Evolutionary conservation across 2,329 filamentous ascomycete species (phyloP).

Genomic region (Pseudocercospora vitis): DNA sequence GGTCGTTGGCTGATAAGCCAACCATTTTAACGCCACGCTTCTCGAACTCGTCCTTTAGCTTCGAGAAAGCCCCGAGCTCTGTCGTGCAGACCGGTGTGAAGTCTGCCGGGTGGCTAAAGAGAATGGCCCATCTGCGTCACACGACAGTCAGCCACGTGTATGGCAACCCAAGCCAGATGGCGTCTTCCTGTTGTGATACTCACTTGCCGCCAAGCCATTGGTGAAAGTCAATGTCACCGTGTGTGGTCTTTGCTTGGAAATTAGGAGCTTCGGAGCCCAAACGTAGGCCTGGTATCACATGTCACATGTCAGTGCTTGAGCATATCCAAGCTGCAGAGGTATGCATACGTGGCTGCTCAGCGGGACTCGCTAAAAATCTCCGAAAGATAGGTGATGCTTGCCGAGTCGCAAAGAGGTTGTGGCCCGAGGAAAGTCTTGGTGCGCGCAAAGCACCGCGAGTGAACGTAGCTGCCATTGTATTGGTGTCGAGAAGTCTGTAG

Average conservation of each 20-base stretch:
- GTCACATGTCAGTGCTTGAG: neutral
- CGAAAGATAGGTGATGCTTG: slow-evolving; percentile 36
- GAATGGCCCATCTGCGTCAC: slow-evolving; percentile 59
- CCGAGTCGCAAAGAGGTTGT: slow-evolving; percentile 26
- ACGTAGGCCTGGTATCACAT: slow-evolving; percentile 40
- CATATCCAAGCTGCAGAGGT: neutral
- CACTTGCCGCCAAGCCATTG: slow-evolving; percentile 73
- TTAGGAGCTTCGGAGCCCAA: slow-evolving; percentile 65
- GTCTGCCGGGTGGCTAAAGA: slow-evolving; percentile 83
- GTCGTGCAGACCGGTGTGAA: slow-evolving; percentile 96
- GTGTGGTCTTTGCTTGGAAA: slow-evolving; percentile 79
- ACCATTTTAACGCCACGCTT: slow-evolving; percentile 89
- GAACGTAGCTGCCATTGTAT: slow-evolving; percentile 23
- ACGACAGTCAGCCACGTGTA: slow-evolving; percentile 1
- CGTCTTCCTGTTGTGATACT: neutral
- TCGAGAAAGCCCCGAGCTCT: slow-evolving; percentile 89
- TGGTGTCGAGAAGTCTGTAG: no score
- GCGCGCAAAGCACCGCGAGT: slow-evolving; percentile 26
- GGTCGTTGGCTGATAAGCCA: slow-evolving; percentile 79
- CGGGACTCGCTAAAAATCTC: slow-evolving; percentile 21
- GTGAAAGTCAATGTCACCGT: slow-evolving; percentile 75
- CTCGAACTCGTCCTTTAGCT: slow-evolving; percentile 82
- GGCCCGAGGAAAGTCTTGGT: slow-evolving; percentile 21
- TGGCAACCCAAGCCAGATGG: neutral
- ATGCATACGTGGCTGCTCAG: slow-evolving; percentile 24